Base-by-base conservation (phyloP, 1,139 yeast species). In the Keqinozyma sinolaborantium region DNA sequence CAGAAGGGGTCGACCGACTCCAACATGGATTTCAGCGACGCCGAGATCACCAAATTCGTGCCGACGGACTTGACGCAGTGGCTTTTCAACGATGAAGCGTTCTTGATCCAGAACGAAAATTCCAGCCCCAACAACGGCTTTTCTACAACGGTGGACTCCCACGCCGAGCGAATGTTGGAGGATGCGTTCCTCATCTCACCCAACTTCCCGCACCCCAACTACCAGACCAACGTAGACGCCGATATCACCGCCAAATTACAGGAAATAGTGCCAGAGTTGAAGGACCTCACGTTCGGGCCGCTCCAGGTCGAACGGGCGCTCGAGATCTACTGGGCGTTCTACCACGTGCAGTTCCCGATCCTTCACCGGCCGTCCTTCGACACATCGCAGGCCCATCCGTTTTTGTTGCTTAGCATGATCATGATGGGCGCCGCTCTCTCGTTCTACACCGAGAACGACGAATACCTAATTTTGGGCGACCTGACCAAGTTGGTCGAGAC, bases 301-400 rank as follows among this genome's bases (percentile, higher is more conserved):
- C 21, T 18, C 21, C 21, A 18, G 10, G 10, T 18, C 10, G 21
- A 18, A 18, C 21, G 21, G 10, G 21, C 21, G 10, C 21, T 18
- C 21, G 21, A 18, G 10, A 18, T 18, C 21, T 31, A 30, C 46
- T 77, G 83, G 83, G 50, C 50, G 5, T 56, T 62, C 19, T 74
- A 71, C 51, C 80, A 76, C 43, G 64, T 71, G 8, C 80, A 76
- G 46, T 70, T 63, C 39, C 77, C 80, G 3, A 58, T 77, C 24
- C 44, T 77, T 26, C 83, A 77, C 41, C 60, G 64, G 30, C 81
- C 82, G 1, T 72, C 80, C 3, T 77, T 77, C 46, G 58, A 63
- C 31, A 65, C 77, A 1, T 57, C 62, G 25, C 51, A 58, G 4
- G 66, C 73, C 15, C 73, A 75, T 2, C 69, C 73, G 1, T 62